These are phyloP conservation scores for Tulasnella sp. DNA, from an alignment of 768 basidiomycete genomes.

Conservation along the genomic window DNA sequence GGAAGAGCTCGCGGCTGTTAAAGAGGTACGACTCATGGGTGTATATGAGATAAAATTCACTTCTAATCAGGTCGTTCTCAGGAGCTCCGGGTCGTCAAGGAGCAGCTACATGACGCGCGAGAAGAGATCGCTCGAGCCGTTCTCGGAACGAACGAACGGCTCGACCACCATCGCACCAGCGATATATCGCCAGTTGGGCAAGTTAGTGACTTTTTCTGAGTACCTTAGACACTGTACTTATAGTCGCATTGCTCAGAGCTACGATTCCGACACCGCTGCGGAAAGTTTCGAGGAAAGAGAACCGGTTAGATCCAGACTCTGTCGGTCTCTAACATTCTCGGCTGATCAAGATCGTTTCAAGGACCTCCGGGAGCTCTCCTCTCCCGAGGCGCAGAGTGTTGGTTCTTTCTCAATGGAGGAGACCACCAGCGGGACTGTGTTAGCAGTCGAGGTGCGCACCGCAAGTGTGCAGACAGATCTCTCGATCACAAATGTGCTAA, in stretches of 20 bases:
- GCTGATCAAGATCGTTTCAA: neutral
- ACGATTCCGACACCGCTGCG: neutral
- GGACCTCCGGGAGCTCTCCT: too few relatives aligned
- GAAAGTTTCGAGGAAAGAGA: neutral
- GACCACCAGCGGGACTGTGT: too few relatives aligned
- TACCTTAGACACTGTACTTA: neutral
- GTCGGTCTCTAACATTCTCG: neutral
- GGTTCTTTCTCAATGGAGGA: too few relatives aligned
- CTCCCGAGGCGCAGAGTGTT: too few relatives aligned
- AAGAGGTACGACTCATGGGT: neutral
- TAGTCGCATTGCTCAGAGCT: neutral
- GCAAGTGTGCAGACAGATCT: too few relatives aligned
- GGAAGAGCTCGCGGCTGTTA: neutral
- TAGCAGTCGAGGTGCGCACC: too few relatives aligned
- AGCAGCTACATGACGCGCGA: neutral
- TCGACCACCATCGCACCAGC: neutral
- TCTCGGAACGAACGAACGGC: neutral
- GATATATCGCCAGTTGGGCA: neutral
- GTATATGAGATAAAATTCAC: neutral
- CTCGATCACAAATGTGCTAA: too few relatives aligned
- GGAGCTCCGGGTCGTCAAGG: neutral
- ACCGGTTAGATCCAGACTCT: neutral
- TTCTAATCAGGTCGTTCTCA: neutral
- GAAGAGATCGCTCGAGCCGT: neutral
- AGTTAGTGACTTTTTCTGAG: neutral